phyloP scores from a whole-genome alignment of 108 stramenopile species.

The Pseudonitzschia delicatissima region DNA sequence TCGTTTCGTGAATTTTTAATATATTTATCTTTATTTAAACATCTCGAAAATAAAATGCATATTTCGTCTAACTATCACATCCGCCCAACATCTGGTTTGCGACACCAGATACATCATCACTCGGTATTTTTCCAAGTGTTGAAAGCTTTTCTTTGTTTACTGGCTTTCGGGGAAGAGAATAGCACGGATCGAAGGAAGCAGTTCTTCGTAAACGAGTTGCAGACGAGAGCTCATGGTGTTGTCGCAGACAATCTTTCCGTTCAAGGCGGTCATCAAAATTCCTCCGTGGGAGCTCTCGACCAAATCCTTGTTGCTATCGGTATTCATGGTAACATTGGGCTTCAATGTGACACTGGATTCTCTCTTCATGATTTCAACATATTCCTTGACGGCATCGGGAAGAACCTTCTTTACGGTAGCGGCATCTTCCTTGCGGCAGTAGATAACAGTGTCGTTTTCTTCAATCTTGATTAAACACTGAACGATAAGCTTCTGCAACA shows the following conservation, averaged over 20 bases:
- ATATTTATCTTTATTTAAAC: too few species aligned
- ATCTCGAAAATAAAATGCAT: too few species aligned
- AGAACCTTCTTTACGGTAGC: constrained; percentile 71
- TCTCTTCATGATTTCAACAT: constrained; percentile 90
- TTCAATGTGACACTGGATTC: constrained; percentile 83
- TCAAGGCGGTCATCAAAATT: constrained; percentile 85
- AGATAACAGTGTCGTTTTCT: constrained; percentile 88
- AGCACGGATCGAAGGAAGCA: constrained; percentile 92
- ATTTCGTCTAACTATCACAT: too few species aligned
- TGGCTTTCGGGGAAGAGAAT: constrained; percentile 86
- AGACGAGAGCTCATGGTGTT: constrained; percentile 94
- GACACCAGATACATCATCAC: too few species aligned
- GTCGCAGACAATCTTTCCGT: constrained; percentile 95
- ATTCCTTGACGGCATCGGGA: constrained; percentile 83
- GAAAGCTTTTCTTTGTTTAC: constrained; percentile 14
- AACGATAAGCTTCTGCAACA: constrained; percentile 95
- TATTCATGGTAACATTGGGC: constrained; percentile 81
- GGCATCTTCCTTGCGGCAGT: constrained; percentile 89
- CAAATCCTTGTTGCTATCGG: constrained; percentile 65
- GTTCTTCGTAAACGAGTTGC: constrained; percentile 87
- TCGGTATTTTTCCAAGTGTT: too few species aligned
- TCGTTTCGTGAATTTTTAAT: too few species aligned
- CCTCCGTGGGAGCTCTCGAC: constrained; percentile 82
- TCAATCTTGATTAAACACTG: constrained; percentile 99
- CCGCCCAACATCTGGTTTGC: too few species aligned